These are phyloP conservation scores for Pseudogymnoascus sp. DNA, from an alignment of 2,329 filamentous ascomycete genomes.

Conservation along the genomic window DNA sequence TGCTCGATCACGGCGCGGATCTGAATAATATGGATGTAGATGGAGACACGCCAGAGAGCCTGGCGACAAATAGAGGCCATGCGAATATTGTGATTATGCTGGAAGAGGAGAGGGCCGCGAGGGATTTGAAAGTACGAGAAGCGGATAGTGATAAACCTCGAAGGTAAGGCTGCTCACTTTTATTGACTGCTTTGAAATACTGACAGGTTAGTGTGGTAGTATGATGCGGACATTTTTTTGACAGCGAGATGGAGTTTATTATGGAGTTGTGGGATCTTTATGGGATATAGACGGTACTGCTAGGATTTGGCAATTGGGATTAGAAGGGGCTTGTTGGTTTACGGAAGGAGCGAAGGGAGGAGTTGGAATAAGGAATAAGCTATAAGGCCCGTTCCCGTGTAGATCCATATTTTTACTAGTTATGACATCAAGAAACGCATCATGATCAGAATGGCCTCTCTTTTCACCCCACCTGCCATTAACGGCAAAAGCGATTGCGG, in stretches of 20 bases:
- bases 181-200: not conserved
- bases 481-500: not conserved
- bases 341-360: not conserved
- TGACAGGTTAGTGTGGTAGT: not conserved
- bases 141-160: slow-evolving; percentile 7
- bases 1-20: slow-evolving; percentile 24
- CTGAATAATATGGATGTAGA: slow-evolving; percentile 24
- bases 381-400: not conserved
- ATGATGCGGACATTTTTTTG: not conserved
- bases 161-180: not conserved
- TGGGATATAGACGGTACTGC: not conserved
- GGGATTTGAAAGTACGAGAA: slow-evolving; percentile 12
- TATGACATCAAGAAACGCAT: not conserved
- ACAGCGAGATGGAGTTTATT: not conserved
- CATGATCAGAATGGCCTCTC: not conserved
- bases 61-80: slow-evolving; percentile 24
- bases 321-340: not conserved
- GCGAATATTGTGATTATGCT: slow-evolving; percentile 24
- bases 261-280: not conserved
- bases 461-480: not conserved
- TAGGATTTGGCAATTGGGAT: not conserved
- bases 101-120: slow-evolving; percentile 19
- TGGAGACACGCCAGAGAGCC: slow-evolving; percentile 24
- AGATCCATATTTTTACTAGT: not conserved
- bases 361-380: not conserved